Base-by-base conservation (phyloP, 768 basidiomycete species). In the Suillus sp. region DNA sequence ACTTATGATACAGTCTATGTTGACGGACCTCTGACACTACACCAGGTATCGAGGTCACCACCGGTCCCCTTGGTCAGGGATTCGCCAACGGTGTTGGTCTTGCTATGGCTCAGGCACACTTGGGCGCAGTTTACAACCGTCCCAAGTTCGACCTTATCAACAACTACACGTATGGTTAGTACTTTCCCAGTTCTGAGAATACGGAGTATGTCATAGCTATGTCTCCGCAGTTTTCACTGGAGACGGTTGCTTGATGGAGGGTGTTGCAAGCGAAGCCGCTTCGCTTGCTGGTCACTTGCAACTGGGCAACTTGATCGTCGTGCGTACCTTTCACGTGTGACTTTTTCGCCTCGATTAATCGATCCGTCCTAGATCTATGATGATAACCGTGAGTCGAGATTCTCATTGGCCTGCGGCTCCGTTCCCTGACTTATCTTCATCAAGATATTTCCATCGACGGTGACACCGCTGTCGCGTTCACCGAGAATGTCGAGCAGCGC, bases 161-260 rank as follows among this genome's bases (percentile, higher is more conserved):
- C 77, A 95, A 95, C 80, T 89, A 87, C 77, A 95, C 93, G 63
- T 98, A 94, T 75, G 90, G 93, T 92, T 68, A 59, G 75, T 57
- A 3, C n/a, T 54, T 61, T 58, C 35, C 16, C 50, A 37, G 16
- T 20, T 60, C 35, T 13, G 42, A 57, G 60, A 58, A 59, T 62
- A 53, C 42, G 22, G 50, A 38, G 25, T 57, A n/a, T 35, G 11
- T 57, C 38, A 59, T 62, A 60, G 57, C 63, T 58, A 25, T 55
- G 64, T 9, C 60, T 62, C 56, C 59, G 22, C 65, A 93, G 93
- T 91, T 59, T 96, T 97, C 81, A 83, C 86, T 64, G 96, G 96
- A 70, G 96, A 98, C 78, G 96, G 96, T 53, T 98, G 96, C 79
- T 83, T 98, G 60, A 95, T 96, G 91, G 96, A 98, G 78, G 96